Percentiles rank a stretch among this genome's conserved stretches.
Evolutionary conservation across 306 rosid species (phyloP).

Genomic region (Prinsepia uniflora): DNA sequence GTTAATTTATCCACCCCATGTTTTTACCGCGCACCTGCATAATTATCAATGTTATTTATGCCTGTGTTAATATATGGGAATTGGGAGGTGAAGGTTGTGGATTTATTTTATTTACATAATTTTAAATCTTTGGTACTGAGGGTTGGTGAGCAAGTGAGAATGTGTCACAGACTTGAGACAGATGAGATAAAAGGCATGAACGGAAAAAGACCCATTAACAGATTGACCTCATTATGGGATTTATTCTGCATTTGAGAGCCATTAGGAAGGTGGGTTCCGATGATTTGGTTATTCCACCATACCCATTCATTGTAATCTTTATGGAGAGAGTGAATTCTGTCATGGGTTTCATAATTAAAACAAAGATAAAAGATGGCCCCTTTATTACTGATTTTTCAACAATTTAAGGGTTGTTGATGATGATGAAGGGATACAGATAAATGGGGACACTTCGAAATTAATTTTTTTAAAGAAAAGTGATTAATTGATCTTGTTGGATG

Average conservation of each 20-base stretch:
- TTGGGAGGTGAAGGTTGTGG: conserved; percentile 13
- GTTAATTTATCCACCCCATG: background rate
- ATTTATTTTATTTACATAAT: background rate
- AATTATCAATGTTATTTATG: background rate
- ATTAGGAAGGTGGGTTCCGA: conserved; percentile 19
- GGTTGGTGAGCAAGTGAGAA: background rate
- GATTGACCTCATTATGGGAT: conserved; percentile 12
- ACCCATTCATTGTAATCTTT: conserved; percentile 30
- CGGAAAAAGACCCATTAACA: conserved; percentile 4
- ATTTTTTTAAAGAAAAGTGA: conserved; percentile 20
- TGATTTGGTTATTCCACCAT: conserved; percentile 38
- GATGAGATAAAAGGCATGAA: conserved; percentile 7
- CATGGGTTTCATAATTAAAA: conserved; percentile 12
- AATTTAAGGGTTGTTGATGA: conserved; percentile 21
- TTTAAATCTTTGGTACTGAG: background rate
- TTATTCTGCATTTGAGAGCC: conserved; percentile 9
- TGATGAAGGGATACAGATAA: conserved; percentile 19
- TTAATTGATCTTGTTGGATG: conserved; percentile 7
- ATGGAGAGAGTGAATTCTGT: conserved; percentile 29
- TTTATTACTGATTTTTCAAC: conserved; percentile 11
- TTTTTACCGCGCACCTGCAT: conserved; percentile 10
- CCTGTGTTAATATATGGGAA: background rate
- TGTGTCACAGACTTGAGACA: conserved; percentile 3
- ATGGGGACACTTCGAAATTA: conserved; percentile 6
- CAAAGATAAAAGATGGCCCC: conserved; percentile 12